A percentile compares a stretch with the other conserved stretches of the same genome.
These are phyloP conservation scores for Bruguiera parviflora DNA, from an alignment of 345 rosid genomes.

Conservation along the genomic window DNA sequence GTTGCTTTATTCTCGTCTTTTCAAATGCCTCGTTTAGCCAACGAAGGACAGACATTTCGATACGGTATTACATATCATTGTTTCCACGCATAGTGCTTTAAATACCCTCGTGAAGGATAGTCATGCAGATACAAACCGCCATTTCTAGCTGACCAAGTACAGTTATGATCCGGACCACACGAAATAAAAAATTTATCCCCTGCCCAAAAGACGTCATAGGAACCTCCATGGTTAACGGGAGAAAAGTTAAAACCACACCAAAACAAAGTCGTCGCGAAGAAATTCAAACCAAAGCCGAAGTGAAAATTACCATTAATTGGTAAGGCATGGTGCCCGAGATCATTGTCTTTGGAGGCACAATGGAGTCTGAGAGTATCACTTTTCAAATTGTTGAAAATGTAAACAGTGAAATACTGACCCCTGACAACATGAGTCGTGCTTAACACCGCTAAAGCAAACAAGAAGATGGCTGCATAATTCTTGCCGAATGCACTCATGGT, in stretches of 20 bases:
- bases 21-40: too few species aligned
- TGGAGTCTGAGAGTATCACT: too few species aligned
- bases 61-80: too few species aligned
- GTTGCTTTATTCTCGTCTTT: too few species aligned
- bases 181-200: background rate
- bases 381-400: conserved; percentile 10
- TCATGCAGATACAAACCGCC: background rate
- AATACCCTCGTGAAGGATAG: too few species aligned
- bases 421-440: too few species aligned
- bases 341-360: conserved; percentile 8
- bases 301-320: background rate
- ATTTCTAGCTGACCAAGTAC: conserved; percentile 9
- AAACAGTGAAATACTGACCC: too few species aligned
- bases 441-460: too few species aligned
- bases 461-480: too few species aligned
- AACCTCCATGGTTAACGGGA: background rate
- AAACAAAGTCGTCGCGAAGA: background rate
- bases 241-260: conserved; percentile 11
- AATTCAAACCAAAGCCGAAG: background rate
- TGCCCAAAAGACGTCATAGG: background rate
- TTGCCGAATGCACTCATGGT: too few species aligned
- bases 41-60: too few species aligned
- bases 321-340: background rate
- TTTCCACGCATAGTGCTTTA: conserved; percentile 1
- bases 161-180: background rate